phyloP scores from a whole-genome alignment of 148 eudicot genomes.

The Selenicereus undatus region DNA sequence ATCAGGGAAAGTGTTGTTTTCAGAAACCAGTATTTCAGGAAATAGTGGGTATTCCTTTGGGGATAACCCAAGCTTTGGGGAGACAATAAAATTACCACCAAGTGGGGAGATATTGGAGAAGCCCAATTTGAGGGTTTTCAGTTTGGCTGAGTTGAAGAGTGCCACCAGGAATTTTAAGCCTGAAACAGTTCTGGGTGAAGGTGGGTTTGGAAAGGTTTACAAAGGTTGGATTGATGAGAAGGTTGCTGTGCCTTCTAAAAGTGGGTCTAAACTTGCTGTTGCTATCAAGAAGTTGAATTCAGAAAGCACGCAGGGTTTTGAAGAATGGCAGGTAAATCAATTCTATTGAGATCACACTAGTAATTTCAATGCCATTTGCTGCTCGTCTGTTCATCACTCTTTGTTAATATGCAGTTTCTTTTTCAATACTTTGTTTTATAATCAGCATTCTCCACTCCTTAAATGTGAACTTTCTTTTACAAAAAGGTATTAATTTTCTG shows the following conservation, averaged over 20 bases:
- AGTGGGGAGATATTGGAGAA: constrained; percentile 31
- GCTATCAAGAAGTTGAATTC: constrained; percentile 75
- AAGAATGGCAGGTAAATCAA: constrained; percentile 60
- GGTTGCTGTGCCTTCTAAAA: constrained; percentile 27
- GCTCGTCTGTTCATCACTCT: not conserved
- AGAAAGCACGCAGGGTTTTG: constrained; percentile 68
- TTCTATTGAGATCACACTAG: not conserved
- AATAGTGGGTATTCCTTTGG: constrained; percentile 40
- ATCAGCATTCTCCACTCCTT: not conserved
- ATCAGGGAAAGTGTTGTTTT: constrained; percentile 29
- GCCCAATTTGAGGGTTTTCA: constrained; percentile 55
- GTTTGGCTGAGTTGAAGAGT: constrained; percentile 54
- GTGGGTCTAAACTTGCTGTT: constrained; percentile 51
- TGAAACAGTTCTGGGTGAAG: constrained; percentile 57
- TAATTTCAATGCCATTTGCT: not conserved
- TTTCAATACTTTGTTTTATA: not conserved
- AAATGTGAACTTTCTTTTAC: no score
- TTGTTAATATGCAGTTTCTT: no score
- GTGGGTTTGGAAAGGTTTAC: constrained; percentile 79
- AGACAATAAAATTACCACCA: not conserved
- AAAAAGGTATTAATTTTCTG: no score
- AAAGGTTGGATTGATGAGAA: constrained; percentile 75
- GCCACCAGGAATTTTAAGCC: constrained; percentile 59
- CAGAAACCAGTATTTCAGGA: constrained; percentile 46
- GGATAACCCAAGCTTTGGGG: constrained; percentile 39